Conservation (phyloP, 768 basidiomycete species). For the Filobasidium floriforme region DNA sequence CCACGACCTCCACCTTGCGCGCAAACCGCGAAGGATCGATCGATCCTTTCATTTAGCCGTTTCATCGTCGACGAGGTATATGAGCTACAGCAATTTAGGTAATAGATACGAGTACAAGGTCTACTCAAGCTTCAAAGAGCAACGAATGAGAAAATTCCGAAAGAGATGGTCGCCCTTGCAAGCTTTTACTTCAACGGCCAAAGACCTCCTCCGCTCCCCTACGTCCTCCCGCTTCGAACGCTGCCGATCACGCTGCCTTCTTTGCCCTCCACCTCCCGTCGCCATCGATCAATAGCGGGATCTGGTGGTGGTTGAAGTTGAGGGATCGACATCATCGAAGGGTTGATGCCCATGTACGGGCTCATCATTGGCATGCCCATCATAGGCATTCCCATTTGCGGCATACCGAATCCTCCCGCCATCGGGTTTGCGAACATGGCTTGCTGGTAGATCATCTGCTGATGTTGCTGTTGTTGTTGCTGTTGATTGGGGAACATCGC, state of each 20-base stretch:
- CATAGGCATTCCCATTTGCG: conserved; percentile 16
- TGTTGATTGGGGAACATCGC: conserved; percentile 16
- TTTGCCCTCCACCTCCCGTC: conserved; percentile 19
- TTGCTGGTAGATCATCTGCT: conserved; percentile 26
- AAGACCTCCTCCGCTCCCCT: too few species aligned
- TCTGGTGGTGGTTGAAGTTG: conserved; percentile 8
- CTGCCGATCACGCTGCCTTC: conserved; percentile 16
- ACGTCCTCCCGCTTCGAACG: not conserved
- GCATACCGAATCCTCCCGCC: conserved; percentile 8
- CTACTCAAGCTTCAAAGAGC: too few species aligned
- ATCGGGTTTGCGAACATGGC: conserved; percentile 16
- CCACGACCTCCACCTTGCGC: not conserved
- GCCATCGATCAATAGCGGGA: conserved; percentile 23
- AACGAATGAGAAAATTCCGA: too few species aligned
- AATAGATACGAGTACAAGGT: too few species aligned
- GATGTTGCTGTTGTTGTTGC: conserved; percentile 14
- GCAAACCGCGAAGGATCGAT: not conserved
- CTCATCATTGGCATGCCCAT: conserved; percentile 25
- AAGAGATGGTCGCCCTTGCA: too few species aligned
- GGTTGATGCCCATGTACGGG: conserved; percentile 16
- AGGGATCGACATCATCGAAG: conserved; percentile 13
- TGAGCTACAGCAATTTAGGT: too few species aligned
- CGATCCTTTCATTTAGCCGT: too few species aligned
- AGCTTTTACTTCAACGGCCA: too few species aligned
- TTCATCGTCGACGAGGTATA: too few species aligned